Evolutionary conservation across 2,329 filamentous ascomycete genomes (phyloP), one percentile per base, ranked within the genome.

Genomic region (Monosporascus sp.): DNA sequence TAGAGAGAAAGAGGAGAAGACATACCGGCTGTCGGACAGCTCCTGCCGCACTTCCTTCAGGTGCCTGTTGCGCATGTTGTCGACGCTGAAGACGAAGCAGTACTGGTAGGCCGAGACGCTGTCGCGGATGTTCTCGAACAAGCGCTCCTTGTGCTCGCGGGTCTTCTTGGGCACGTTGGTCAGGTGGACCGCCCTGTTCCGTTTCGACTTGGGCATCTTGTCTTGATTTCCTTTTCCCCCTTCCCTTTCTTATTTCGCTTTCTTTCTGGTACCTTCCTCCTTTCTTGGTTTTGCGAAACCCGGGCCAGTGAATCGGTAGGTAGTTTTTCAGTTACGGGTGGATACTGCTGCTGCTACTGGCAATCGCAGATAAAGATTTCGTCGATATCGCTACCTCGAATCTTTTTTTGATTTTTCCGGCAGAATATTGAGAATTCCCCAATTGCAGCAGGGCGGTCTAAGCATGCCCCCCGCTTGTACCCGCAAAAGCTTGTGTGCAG

Each of bases 1-100:
- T 9, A 17, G n/a, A 43, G 35, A 16, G 20, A 31, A 27, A 16
- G 20, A 27, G 51, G 38, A 20, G 22, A 48, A 41, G 11, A 72
- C 79, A 62, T 76, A 94, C 89, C 89, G 84, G 78, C 88, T 88
- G 76, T 97, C 91, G 49, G 80, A 79, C 63, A 97, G 86, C 65
- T 96, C 88, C 61, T 85, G 82, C 63, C 93, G 86, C 63, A 97
- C 89, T 66, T 91, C 85, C 77, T 97, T 96, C 66, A 97, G 78
- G 73, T 96, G 92, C 64, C 87, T 95, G 78, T 99, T 99, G 71
- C 94, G 91, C 91, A 96, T 96, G 78, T 97, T 97, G 70, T 96
- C 89, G 63, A 99, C 87, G 66, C 83, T 82, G 72, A 99, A 96
- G 69, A 97, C 89, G 75, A 95, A 95, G 76, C 93, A 88, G 79